Conservation (phyloP, 805 yeast species). For the Pichia pseudocactophila region DNA sequence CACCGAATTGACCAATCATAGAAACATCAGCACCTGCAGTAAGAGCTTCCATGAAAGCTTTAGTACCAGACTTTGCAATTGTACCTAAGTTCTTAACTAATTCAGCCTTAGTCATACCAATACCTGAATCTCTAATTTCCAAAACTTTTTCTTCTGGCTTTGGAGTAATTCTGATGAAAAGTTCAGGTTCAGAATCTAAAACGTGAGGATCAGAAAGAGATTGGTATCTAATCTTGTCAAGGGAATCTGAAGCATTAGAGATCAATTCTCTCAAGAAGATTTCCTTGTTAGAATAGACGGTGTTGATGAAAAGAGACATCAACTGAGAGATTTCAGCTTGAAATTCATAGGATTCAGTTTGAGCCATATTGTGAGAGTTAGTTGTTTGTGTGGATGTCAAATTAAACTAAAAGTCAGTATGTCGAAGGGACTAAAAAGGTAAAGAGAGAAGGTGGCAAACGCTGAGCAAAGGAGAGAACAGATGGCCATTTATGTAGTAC, state of each 20-base stretch:
- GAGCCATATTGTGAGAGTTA: conserved; percentile 22
- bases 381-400: neutral
- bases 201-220: conserved; percentile 86
- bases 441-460: neutral
- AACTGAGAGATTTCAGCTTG: conserved; percentile 99
- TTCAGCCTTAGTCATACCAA: conserved; percentile 99
- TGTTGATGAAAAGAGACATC: conserved; percentile 99
- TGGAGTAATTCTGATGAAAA: conserved; percentile 96
- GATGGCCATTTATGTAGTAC: neutral
- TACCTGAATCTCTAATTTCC: conserved; percentile 98
- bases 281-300: conserved; percentile 98
- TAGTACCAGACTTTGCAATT: conserved; percentile 99
- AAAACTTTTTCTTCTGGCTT: conserved; percentile 86
- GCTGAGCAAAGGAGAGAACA: neutral
- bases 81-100: conserved; percentile 99
- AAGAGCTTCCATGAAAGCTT: conserved; percentile 98
- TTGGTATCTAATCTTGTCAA: conserved; percentile 97
- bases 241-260: conserved; percentile 98
- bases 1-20: conserved; percentile 99
- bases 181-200: conserved; percentile 91
- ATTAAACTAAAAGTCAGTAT: too few relatives aligned
- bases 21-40: conserved; percentile 99
- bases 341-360: conserved; percentile 83
- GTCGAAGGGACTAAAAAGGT: neutral
- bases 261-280: conserved; percentile 98